Conservation (phyloP, 1,284 basidiomycete genomes). For the Trichosporon sp. region DNA sequence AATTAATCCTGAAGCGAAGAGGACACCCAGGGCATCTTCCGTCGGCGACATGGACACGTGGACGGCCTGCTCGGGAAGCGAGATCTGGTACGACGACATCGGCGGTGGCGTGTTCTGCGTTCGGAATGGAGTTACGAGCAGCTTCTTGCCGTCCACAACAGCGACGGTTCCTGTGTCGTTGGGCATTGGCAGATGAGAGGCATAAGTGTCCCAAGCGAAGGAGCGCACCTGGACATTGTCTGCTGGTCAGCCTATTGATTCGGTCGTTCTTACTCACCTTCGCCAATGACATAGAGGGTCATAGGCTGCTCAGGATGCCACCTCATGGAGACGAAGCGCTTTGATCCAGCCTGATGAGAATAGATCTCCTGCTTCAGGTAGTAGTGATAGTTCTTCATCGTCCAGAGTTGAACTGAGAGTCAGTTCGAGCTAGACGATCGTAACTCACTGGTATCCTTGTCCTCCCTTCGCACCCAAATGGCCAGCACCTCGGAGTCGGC, state of each 20-base stretch:
- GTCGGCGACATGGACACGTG: conserved; percentile 61
- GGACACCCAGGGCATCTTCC: conserved; percentile 59
- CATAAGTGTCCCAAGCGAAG: conserved; percentile 72
- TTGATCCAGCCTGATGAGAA: conserved; percentile 43
- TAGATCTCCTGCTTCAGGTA: conserved; percentile 84
- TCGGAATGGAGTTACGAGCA: conserved; percentile 86
- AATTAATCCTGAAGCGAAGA: conserved; percentile 55
- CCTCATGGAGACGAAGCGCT: conserved; percentile 61
- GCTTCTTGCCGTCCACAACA: conserved; percentile 83
- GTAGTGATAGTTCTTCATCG: conserved; percentile 94
- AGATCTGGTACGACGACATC: conserved; percentile 73
- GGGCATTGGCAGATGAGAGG: conserved; percentile 60
- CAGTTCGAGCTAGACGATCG: conserved; percentile 5
- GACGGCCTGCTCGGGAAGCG: conserved; percentile 55
- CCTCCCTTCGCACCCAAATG: conserved; percentile 67
- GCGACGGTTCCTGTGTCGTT: conserved; percentile 77
- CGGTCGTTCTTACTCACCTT: conserved; percentile 52
- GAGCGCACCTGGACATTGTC: conserved; percentile 57
- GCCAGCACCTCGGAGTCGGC: conserved; percentile 79
- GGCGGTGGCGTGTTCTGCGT: conserved; percentile 92
- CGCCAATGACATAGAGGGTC: conserved; percentile 63
- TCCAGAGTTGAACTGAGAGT: conserved; percentile 81
- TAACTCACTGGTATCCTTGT: conserved; percentile 62
- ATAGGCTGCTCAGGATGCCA: conserved; percentile 86
- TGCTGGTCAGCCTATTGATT: conserved; percentile 10